Evolutionary conservation across 2,329 filamentous ascomycete species (phyloP), one percentile per base, ranked within the genome.

Genomic region (Geosmithia morbida): DNA sequence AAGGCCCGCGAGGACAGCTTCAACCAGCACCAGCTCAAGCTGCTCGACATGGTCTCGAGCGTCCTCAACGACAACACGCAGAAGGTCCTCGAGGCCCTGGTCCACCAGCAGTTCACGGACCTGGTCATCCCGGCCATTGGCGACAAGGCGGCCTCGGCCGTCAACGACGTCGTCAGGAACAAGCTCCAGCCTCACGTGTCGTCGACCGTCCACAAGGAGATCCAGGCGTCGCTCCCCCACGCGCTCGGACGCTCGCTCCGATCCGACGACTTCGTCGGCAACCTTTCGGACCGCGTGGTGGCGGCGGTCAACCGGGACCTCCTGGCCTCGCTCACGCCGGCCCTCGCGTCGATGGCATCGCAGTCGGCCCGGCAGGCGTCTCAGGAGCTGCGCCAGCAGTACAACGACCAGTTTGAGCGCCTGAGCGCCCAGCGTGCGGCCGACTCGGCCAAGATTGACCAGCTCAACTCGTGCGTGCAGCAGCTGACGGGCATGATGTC

Each of bases 61-160:
- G 75, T 80, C 33, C 67, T 83, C 44, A 79, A 76, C 52, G 70
- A 74, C 50, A 81, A 80, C 57, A 79, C 77, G 18, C 73, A 81
- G 62, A 81, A 84, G 56, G 85, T 86, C 19, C 73, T 96, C 39
- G 73, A 80, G 51, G 81, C 79, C 51, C 85, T 94, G 54, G 81
- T 95, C 46, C 77, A 79, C 44, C 74, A 80, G 44, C 84, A 85
- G 61, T 86, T 95, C 53, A 77, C 86, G 51, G 74, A 80, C 48
- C 74, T 80, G 14, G 78, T 96, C 43, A 70, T 95, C 46, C 90
- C 92, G 11, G 72, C 81, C 30, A 69, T 97, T 48, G 75, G 80
- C 41, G 74, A 81, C 46, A 71, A 81, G 41, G 79, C 85, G 14
- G 72, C 77, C 43, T 76, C 79, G 51, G 75, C 82, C 4, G 72